These are phyloP conservation scores for Trebouxiophyceae sp. DNA, from an alignment of 163 green algal genomes.

Conservation along the genomic window DNA sequence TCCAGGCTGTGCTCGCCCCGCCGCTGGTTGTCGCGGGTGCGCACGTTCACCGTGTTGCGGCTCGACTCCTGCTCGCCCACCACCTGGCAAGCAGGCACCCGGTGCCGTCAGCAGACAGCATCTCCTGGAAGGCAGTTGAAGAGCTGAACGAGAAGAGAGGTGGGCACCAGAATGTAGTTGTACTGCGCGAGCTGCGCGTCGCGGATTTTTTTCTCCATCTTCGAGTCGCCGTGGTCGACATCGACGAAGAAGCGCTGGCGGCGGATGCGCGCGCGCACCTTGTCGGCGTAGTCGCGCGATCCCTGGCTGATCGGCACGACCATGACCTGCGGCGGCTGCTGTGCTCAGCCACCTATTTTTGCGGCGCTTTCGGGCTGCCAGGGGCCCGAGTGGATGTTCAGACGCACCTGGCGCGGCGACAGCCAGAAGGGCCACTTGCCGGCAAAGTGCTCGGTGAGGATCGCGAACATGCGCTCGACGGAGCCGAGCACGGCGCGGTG, in stretches of 20 bases:
- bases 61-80: conserved; percentile 80
- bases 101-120: not conserved
- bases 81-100: conserved; percentile 34
- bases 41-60: conserved; percentile 82
- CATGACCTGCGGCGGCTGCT: conserved; percentile 61
- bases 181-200: conserved; percentile 97
- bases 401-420: conserved; percentile 76
- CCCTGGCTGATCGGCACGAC: conserved; percentile 84
- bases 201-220: conserved; percentile 98
- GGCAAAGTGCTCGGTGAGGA: conserved; percentile 96
- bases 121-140: not conserved
- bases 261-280: conserved; percentile 58
- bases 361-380: no score
- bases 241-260: conserved; percentile 64
- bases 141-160: no score
- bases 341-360: no score
- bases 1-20: conserved; percentile 28
- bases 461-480: conserved; percentile 98
- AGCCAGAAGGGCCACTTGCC: conserved; percentile 98
- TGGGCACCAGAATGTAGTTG: conserved; percentile 96
- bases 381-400: no score
- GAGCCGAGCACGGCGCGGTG: conserved; percentile 90
- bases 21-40: conserved; percentile 89
- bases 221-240: conserved; percentile 70
- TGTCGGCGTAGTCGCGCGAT: conserved; percentile 43